Conservation (phyloP, 1,284 basidiomycete species). For the Ceratobasidium sp. region DNA sequence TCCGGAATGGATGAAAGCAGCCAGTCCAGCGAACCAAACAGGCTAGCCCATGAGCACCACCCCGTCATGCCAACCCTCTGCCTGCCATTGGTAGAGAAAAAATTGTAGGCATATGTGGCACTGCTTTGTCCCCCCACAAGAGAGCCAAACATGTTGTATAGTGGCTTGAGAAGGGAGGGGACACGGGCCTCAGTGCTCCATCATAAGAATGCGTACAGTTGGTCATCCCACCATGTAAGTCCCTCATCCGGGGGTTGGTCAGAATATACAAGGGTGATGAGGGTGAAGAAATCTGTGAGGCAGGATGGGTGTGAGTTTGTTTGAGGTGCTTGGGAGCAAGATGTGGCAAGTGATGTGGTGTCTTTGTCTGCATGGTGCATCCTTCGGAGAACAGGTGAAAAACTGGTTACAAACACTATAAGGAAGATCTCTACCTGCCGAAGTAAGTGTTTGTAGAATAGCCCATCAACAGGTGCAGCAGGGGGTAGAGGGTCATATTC, state of each 20-base stretch:
- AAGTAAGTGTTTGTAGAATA: constrained; percentile 68
- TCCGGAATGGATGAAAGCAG: constrained; percentile 43
- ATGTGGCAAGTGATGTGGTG: constrained; percentile 57
- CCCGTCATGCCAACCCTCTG: constrained; percentile 52
- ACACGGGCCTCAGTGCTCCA: constrained; percentile 83
- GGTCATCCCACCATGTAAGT: constrained; percentile 84
- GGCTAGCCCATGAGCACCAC: constrained; percentile 54
- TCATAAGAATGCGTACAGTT: constrained; percentile 78
- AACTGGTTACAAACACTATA: constrained; percentile 73
- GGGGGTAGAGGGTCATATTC: constrained; percentile 54
- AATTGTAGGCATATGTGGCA: constrained; percentile 83
- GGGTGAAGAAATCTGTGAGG: constrained; percentile 79
- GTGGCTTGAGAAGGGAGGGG: constrained; percentile 71
- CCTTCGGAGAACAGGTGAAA: constrained; percentile 85
- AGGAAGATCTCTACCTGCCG: constrained; percentile 73
- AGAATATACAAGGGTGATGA: constrained; percentile 81
- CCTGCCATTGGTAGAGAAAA: constrained; percentile 58
- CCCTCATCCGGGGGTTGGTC: constrained; percentile 75
- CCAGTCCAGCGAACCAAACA: constrained; percentile 61
- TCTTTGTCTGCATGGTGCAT: constrained; percentile 93
- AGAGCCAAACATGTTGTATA: constrained; percentile 89
- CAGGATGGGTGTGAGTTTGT: constrained; percentile 60
- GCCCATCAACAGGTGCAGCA: constrained; percentile 52
- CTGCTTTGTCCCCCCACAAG: constrained; percentile 82
- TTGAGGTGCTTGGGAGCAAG: constrained; percentile 64